Percentiles rank a stretch among this genome's conserved stretches.
Evolutionary conservation across 129 eudicot genomes (phyloP).

Genomic region (Arctium lappa): DNA sequence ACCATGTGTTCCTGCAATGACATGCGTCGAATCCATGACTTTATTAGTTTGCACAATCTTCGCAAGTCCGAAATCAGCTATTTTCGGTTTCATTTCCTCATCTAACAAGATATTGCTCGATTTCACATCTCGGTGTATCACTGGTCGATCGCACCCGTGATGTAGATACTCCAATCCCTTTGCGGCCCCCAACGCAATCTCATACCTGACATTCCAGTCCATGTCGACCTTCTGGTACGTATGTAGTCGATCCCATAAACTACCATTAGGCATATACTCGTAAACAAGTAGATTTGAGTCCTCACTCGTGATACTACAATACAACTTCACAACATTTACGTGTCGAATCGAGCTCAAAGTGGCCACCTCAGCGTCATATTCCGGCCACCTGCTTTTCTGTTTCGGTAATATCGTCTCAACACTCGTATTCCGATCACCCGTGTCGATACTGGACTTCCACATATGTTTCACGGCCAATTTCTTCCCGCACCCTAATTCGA

Average conservation of each 20-base stretch:
- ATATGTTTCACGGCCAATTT: slow-evolving; percentile 65
- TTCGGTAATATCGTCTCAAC: slow-evolving; percentile 39
- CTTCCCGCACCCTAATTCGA: slow-evolving; percentile 44
- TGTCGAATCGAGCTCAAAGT: slow-evolving; percentile 62
- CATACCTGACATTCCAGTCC: slow-evolving; percentile 51
- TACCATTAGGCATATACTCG: slow-evolving; percentile 69
- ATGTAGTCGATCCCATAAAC: slow-evolving; percentile 65
- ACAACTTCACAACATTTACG: slow-evolving; percentile 66
- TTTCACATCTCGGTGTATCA: slow-evolving; percentile 66
- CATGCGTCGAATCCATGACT: slow-evolving; percentile 28
- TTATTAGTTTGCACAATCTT: slow-evolving; percentile 42
- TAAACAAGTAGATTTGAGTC: slow-evolving; percentile 62
- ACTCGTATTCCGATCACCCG: slow-evolving; percentile 26
- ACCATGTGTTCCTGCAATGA: slow-evolving; percentile 65
- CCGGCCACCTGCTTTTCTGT: slow-evolving; percentile 33
- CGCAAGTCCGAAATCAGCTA: slow-evolving; percentile 74
- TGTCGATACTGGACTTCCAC: slow-evolving; percentile 35
- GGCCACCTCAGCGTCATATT: slow-evolving; percentile 65
- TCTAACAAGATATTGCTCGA: slow-evolving; percentile 68
- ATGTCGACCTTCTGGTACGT: slow-evolving; percentile 31
- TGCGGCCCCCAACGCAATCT: slow-evolving; percentile 59
- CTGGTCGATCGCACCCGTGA: slow-evolving; percentile 56
- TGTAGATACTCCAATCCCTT: slow-evolving; percentile 67
- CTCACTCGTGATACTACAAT: slow-evolving; percentile 61
- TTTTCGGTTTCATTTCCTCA: slow-evolving; percentile 58